A percentile compares a stretch with the other conserved stretches of the same genome.
Evolutionary conservation across 768 basidiomycete genomes (phyloP).

Genomic region (Kwoniella bestiolae): DNA sequence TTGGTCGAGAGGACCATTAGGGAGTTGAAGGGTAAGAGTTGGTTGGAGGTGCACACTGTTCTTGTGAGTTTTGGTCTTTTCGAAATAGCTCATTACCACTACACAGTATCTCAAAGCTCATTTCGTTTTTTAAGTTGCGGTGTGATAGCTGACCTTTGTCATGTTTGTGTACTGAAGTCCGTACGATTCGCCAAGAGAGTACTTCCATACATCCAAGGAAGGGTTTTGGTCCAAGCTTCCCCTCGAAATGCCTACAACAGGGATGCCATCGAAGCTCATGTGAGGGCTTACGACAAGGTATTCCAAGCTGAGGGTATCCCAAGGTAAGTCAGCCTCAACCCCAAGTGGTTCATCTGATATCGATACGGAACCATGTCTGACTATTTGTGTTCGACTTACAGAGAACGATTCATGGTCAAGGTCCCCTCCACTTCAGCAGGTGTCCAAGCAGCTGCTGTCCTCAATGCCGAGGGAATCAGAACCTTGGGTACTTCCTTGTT

Average conservation of each 20-base stretch:
- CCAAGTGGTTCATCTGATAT: background rate
- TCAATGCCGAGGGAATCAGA: constrained; percentile 61
- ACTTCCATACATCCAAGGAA: constrained; percentile 37
- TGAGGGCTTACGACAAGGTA: constrained; percentile 36
- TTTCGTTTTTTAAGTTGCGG: too few relatives aligned
- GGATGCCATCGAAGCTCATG: constrained; percentile 38
- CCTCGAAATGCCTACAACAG: constrained; percentile 43
- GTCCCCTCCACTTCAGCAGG: constrained; percentile 66
- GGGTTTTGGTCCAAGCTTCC: constrained; percentile 48
- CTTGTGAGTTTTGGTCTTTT: too few relatives aligned
- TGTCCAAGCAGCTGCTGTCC: constrained; percentile 62
- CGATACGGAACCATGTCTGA: too few relatives aligned
- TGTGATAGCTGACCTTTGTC: background rate
- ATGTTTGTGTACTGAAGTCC: constrained; percentile 23
- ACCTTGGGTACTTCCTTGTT: constrained; percentile 67
- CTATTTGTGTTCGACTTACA: constrained; percentile 10
- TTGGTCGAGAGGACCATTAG: constrained; percentile 39
- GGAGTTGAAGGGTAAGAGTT: constrained; percentile 32
- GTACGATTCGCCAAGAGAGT: constrained; percentile 34
- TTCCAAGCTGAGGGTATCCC: constrained; percentile 45
- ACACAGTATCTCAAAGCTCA: too few relatives aligned
- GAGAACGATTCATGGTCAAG: constrained; percentile 65
- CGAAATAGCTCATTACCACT: too few relatives aligned
- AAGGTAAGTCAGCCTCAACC: constrained; percentile 42
- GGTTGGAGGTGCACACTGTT: constrained; percentile 32